phyloP scores from a whole-genome alignment of 2,329 filamentous ascomycete genomes.

The Coniochaeta sp. region DNA sequence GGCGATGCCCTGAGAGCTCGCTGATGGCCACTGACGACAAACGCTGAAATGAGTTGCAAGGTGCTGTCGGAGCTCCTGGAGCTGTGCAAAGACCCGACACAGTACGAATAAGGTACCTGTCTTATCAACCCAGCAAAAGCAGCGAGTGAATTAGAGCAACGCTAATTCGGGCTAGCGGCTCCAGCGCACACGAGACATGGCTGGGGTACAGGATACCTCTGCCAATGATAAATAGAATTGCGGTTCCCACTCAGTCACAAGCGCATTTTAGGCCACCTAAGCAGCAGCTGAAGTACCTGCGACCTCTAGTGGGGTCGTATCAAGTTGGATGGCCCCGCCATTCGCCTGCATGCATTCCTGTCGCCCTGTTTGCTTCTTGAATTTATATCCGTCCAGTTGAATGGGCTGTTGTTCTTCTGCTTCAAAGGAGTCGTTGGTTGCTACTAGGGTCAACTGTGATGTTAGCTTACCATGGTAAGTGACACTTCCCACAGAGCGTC shows the following conservation, averaged over 20 bases:
- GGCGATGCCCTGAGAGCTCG: neutral
- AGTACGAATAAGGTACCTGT: neutral
- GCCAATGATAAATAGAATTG: neutral
- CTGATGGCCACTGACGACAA: neutral
- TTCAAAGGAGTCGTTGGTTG: neutral
- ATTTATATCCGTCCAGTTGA: neutral
- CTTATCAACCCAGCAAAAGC: neutral
- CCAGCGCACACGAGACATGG: neutral
- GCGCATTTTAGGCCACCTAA: neutral
- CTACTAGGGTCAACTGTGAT: too few relatives aligned
- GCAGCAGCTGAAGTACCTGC: conserved; percentile 1
- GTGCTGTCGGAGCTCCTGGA: neutral
- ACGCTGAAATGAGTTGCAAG: neutral
- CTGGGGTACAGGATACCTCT: conserved; percentile 1
- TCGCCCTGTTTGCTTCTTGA: neutral
- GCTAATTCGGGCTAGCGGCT: neutral
- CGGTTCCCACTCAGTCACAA: neutral
- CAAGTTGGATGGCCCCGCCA: conserved; percentile 11
- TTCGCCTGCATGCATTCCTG: conserved; percentile 1
- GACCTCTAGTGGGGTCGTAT: conserved; percentile 11
- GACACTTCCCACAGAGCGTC: too few relatives aligned
- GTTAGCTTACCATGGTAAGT: too few relatives aligned
- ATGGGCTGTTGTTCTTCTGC: neutral
- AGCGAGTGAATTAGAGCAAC: neutral
- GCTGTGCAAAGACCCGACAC: neutral